Conservation (phyloP, 306 rosid genomes). For the Dryas alaskensis region DNA sequence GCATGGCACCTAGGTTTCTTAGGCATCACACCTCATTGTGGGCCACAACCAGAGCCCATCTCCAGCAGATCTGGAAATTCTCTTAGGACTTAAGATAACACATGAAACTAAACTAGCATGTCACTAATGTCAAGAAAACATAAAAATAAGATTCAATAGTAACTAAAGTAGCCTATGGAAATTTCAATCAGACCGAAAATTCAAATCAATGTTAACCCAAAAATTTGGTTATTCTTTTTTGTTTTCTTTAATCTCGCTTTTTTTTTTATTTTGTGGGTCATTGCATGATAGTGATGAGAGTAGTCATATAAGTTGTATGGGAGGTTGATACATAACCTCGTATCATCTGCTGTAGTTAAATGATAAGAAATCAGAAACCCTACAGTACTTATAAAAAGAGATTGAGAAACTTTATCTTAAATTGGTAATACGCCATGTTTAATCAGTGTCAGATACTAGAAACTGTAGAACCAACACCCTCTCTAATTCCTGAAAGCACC, state of each 20-base stretch:
- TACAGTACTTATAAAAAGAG: neutral
- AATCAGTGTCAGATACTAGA: slow-evolving; percentile 25
- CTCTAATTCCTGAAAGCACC: slow-evolving; percentile 18
- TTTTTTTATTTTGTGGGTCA: neutral
- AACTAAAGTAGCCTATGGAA: neutral
- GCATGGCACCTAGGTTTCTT: too few relatives aligned
- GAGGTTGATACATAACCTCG: slow-evolving; percentile 27
- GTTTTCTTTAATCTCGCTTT: neutral
- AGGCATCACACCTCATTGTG: too few relatives aligned
- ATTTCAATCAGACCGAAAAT: neutral
- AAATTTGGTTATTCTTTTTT: neutral
- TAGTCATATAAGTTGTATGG: slow-evolving; percentile 14
- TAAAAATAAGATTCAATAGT: neutral
- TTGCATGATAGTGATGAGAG: slow-evolving; percentile 27
- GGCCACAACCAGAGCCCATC: too few relatives aligned
- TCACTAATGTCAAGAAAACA: neutral
- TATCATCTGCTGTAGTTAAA: slow-evolving; percentile 10
- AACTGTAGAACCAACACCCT: slow-evolving; percentile 16
- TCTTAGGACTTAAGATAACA: too few relatives aligned
- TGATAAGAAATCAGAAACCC: slow-evolving; percentile 19
- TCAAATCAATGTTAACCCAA: neutral
- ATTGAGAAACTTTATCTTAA: too few relatives aligned
- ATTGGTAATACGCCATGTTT: slow-evolving; percentile 7
- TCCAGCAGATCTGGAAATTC: too few relatives aligned
- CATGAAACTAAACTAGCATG: neutral